Evolutionary conservation across 2,329 filamentous ascomycete genomes (phyloP).

Genomic region (Pseudonectria buxi): DNA sequence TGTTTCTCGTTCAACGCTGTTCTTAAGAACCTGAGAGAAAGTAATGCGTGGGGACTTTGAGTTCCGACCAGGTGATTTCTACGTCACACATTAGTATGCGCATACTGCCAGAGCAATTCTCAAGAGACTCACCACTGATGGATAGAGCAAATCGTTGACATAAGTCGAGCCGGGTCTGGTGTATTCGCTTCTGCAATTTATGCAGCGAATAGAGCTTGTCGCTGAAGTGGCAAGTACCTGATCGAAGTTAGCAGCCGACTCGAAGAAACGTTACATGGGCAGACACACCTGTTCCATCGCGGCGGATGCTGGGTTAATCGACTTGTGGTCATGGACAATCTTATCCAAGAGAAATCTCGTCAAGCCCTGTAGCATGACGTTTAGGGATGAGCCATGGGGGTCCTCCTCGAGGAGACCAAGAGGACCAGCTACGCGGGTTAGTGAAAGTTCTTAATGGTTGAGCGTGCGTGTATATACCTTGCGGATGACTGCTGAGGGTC

Average conservation of each 20-base stretch:
- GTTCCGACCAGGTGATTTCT: conserved; percentile 44
- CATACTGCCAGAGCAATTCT: not conserved
- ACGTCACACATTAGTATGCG: conserved; percentile 4
- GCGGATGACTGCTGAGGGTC: conserved; percentile 75
- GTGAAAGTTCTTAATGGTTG: not conserved
- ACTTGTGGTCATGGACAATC: conserved; percentile 68
- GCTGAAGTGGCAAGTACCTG: conserved; percentile 61
- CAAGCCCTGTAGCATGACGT: conserved; percentile 77
- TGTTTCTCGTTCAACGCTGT: conserved; percentile 82
- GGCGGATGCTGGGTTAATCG: conserved; percentile 54
- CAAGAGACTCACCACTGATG: conserved; percentile 32
- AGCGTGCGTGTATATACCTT: conserved; percentile 41
- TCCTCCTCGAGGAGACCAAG: conserved; percentile 83
- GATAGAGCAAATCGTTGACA: conserved; percentile 82
- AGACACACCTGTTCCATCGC: conserved; percentile 60
- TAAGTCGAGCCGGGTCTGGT: conserved; percentile 71
- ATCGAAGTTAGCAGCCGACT: not conserved
- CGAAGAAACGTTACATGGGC: not conserved
- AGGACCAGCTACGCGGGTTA: conserved; percentile 49
- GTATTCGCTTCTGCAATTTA: conserved; percentile 81
- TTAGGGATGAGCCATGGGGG: conserved; percentile 62
- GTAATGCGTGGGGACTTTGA: conserved; percentile 49
- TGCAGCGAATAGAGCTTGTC: conserved; percentile 70
- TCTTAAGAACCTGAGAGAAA: conserved; percentile 90
- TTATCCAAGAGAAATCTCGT: conserved; percentile 81